phyloP scores from a whole-genome alignment of 306 rosid species.

The Pyrus communis region DNA sequence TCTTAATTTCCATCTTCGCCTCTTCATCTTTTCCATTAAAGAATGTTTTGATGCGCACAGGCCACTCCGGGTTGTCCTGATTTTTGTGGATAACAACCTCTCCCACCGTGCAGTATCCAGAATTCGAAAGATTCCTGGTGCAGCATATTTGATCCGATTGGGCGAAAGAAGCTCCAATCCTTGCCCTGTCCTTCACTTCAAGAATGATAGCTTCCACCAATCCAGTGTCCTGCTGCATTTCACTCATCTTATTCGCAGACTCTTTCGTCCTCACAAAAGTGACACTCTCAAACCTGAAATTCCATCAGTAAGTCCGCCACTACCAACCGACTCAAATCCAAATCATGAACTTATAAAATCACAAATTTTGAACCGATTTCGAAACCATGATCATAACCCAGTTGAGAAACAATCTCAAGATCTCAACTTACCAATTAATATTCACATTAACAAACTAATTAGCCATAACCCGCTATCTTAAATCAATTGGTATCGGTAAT shows the following conservation, averaged over 20 bases:
- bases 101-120: constrained; percentile 48
- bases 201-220: constrained; percentile 76
- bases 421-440: background rate
- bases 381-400: background rate
- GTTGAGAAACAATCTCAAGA: background rate
- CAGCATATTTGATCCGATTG: constrained; percentile 66
- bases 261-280: constrained; percentile 60
- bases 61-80: constrained; percentile 37
- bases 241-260: constrained; percentile 33
- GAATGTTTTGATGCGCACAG: constrained; percentile 54
- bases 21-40: constrained; percentile 44
- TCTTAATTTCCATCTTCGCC: constrained; percentile 25
- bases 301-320: constrained; percentile 18
- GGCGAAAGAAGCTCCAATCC: constrained; percentile 62
- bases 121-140: constrained; percentile 28
- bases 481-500: background rate
- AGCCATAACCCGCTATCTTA: background rate
- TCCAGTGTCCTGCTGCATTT: constrained; percentile 73
- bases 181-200: constrained; percentile 63
- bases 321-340: constrained; percentile 4
- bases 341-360: background rate
- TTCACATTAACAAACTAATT: background rate
- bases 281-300: constrained; percentile 58
- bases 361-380: background rate
- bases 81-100: constrained; percentile 64